Percentiles rank a stretch among this genome's conserved stretches.
These are phyloP conservation scores for Hygrocybe coccinea DNA, from an alignment of 768 basidiomycete genomes.

Conservation along the genomic window DNA sequence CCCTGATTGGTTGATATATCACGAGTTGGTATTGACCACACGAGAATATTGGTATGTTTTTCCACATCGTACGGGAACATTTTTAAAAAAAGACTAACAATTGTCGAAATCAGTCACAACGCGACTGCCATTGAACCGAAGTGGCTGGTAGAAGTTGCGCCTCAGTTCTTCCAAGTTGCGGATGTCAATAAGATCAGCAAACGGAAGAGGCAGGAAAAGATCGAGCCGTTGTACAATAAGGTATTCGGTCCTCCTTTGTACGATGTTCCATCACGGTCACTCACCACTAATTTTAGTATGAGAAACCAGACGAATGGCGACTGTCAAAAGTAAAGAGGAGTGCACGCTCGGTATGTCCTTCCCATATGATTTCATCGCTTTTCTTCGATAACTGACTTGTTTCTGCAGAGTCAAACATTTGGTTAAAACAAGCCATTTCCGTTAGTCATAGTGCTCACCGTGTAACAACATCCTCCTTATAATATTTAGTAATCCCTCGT, in stretches of 20 bases:
- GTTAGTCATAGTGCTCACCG: no score
- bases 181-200: slow-evolving; percentile 98
- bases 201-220: slow-evolving; percentile 93
- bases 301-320: slow-evolving; percentile 93
- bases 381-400: slow-evolving; percentile 13
- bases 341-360: slow-evolving; percentile 63
- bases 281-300: slow-evolving; percentile 40
- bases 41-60: slow-evolving; percentile 66
- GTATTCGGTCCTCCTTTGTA: not conserved
- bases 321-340: slow-evolving; percentile 88
- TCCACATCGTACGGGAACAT: not conserved
- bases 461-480: no score
- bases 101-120: slow-evolving; percentile 44
- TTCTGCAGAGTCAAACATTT: slow-evolving; percentile 79
- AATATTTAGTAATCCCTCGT: no score
- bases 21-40: slow-evolving; percentile 95
- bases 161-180: slow-evolving; percentile 97
- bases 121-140: slow-evolving; percentile 96
- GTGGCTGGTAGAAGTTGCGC: slow-evolving; percentile 97
- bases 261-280: not conserved
- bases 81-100: not conserved
- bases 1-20: slow-evolving; percentile 94
- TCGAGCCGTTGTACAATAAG: slow-evolving; percentile 92
- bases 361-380: no score
- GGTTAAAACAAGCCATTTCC: no score